Evolutionary conservation across 75 land plant genomes (phyloP).

Genomic region (Pinus albicaulis): DNA sequence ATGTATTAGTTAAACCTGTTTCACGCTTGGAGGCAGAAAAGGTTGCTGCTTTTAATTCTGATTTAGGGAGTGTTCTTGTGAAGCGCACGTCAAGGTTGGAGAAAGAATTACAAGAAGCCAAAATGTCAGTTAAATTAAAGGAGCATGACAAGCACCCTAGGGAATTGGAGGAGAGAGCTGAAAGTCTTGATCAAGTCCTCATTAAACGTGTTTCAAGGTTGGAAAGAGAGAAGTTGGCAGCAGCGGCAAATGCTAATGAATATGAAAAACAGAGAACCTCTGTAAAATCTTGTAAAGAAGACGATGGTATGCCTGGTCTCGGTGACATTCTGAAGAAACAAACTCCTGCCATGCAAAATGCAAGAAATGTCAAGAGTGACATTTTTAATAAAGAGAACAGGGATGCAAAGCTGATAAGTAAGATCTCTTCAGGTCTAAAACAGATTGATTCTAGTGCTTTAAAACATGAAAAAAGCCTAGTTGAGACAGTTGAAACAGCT

Average conservation of each 20-base stretch:
- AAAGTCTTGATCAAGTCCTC: slow-evolving; percentile 53
- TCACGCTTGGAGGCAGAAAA: slow-evolving; percentile 24
- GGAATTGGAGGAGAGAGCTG: slow-evolving; percentile 15
- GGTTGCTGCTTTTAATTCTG: slow-evolving; percentile 10
- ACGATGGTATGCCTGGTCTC: not conserved
- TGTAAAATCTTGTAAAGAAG: not conserved
- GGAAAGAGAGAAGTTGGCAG: slow-evolving; percentile 54
- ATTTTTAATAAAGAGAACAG: slow-evolving; percentile 9
- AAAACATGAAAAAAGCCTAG: not conserved
- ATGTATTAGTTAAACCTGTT: slow-evolving; percentile 33
- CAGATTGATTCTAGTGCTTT: not conserved
- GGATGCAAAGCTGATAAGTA: slow-evolving; percentile 5
- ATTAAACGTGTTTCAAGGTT: slow-evolving; percentile 45
- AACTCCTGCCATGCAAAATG: not conserved
- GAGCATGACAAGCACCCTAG: not conserved
- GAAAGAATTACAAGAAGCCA: slow-evolving; percentile 16
- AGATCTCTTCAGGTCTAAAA: slow-evolving; percentile 4
- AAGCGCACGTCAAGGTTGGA: slow-evolving; percentile 23
- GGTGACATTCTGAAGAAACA: slow-evolving; percentile 12
- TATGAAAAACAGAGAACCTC: not conserved
- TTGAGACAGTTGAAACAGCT: slow-evolving; percentile 7
- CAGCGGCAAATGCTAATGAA: not conserved
- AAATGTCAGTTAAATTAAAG: slow-evolving; percentile 5
- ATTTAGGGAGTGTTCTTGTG: slow-evolving; percentile 31
- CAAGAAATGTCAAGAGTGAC: not conserved